phyloP scores from a whole-genome alignment of 2,329 filamentous ascomycete species.

The Xylariomycetidae sp. region DNA sequence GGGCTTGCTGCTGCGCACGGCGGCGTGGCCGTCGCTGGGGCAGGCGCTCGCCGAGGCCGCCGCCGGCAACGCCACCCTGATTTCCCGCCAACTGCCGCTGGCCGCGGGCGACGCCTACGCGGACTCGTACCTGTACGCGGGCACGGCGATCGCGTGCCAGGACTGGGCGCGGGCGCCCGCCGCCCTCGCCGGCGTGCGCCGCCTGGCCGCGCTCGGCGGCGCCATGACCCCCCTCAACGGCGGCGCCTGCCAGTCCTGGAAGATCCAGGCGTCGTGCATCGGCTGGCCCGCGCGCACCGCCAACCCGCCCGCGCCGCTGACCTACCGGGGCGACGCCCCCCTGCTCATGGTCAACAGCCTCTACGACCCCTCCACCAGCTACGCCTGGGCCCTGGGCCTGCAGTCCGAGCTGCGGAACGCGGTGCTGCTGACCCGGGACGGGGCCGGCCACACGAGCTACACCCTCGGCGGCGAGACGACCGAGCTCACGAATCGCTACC shows the following conservation, averaged over 20 bases:
- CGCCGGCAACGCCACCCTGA: slow-evolving; percentile 29
- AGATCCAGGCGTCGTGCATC: slow-evolving; percentile 30
- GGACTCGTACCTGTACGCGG: slow-evolving; percentile 20
- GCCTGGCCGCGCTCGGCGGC: slow-evolving; percentile 23
- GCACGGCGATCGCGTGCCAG: slow-evolving; percentile 30
- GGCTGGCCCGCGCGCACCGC: slow-evolving; percentile 31
- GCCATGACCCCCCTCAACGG: slow-evolving; percentile 28
- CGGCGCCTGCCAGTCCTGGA: slow-evolving; percentile 27
- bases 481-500: slow-evolving; percentile 24
- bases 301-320: slow-evolving; percentile 27
- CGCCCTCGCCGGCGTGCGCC: slow-evolving; percentile 18
- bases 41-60: slow-evolving; percentile 22
- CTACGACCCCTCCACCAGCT: slow-evolving; percentile 34
- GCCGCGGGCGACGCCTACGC: slow-evolving; percentile 16
- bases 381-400: slow-evolving; percentile 30
- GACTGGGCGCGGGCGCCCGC: slow-evolving; percentile 28
- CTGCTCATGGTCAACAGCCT: slow-evolving; percentile 33
- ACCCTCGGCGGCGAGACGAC: slow-evolving; percentile 25
- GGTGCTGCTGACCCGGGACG: slow-evolving; percentile 33
- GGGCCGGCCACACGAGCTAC: slow-evolving; percentile 34
- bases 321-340: slow-evolving; percentile 19
- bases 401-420: slow-evolving; percentile 25
- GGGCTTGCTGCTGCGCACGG: slow-evolving; percentile 19
- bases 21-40: slow-evolving; percentile 17
- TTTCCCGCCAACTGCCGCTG: slow-evolving; percentile 24